A percentile compares a stretch with the other conserved stretches of the same genome.
Evolutionary conservation across 1,139 yeast genomes (phyloP).

Genomic region (Yamadazyma atmosphaerica): DNA sequence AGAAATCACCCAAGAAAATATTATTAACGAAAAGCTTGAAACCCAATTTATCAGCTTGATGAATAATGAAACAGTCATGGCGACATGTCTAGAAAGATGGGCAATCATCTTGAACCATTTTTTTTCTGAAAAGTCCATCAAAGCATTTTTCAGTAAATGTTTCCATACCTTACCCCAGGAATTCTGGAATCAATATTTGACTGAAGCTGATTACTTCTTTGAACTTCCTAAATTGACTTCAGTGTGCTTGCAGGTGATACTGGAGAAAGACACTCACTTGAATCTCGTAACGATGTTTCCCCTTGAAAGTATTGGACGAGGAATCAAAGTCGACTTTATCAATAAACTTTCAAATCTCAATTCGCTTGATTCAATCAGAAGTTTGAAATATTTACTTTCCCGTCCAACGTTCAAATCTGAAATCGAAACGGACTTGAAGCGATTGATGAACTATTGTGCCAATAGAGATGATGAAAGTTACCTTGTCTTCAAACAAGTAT

Average conservation of each 20-base stretch:
- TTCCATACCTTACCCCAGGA: not conserved
- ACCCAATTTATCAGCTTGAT: slow-evolving; percentile 28
- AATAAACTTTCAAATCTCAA: slow-evolving; percentile 23
- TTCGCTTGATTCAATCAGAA: slow-evolving; percentile 6
- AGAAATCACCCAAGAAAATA: slow-evolving; percentile 6
- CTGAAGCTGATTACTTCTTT: slow-evolving; percentile 27
- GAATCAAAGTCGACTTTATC: slow-evolving; percentile 37
- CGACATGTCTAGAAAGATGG: slow-evolving; percentile 53
- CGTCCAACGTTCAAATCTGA: slow-evolving; percentile 54
- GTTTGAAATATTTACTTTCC: slow-evolving; percentile 35
- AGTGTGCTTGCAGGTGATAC: slow-evolving; percentile 24
- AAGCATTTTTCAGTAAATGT: slow-evolving; percentile 1
- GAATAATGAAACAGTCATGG: slow-evolving; percentile 6
- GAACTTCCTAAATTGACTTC: slow-evolving; percentile 43
- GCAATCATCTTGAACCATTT: slow-evolving; percentile 43
- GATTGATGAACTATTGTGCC: slow-evolving; percentile 22
- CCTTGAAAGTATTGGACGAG: slow-evolving; percentile 48
- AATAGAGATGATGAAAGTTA: slow-evolving; percentile 17
- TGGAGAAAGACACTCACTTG: slow-evolving; percentile 5
- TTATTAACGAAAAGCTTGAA: slow-evolving; percentile 1
- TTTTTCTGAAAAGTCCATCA: slow-evolving; percentile 23
- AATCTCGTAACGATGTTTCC: slow-evolving; percentile 38
- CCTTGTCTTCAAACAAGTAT: slow-evolving; percentile 26
- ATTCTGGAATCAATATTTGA: slow-evolving; percentile 17
- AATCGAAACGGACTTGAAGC: slow-evolving; percentile 44